These are phyloP conservation scores for Apiotrichum laibachii DNA, from an alignment of 1,284 basidiomycete species.

Conservation along the genomic window DNA sequence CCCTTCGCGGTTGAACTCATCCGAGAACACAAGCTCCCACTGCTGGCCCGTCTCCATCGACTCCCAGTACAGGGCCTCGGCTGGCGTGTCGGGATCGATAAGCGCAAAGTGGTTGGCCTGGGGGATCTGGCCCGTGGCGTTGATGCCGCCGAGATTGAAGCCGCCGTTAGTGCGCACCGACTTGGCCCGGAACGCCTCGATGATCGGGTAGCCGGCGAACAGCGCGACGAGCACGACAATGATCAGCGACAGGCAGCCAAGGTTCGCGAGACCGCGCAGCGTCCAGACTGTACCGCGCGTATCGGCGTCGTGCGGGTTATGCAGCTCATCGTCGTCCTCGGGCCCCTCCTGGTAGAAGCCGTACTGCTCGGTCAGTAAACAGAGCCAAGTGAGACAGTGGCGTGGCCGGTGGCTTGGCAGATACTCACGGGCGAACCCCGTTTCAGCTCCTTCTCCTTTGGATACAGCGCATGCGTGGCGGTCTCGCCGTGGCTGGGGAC, in stretches of 20 bases:
- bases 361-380: too few species aligned
- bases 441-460: too few species aligned
- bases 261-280: constrained; percentile 10
- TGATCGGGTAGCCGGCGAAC: constrained; percentile 75
- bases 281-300: constrained; percentile 17
- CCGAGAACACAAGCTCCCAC: constrained; percentile 82
- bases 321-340: constrained; percentile 49
- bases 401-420: too few species aligned
- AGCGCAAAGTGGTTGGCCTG: constrained; percentile 47
- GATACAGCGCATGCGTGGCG: too few species aligned
- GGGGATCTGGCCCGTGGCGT: constrained; percentile 56
- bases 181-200: constrained; percentile 54
- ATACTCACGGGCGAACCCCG: too few species aligned
- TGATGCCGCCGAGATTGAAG: constrained; percentile 75
- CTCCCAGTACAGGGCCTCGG: constrained; percentile 56
- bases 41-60: constrained; percentile 66
- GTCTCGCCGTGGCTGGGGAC: too few species aligned
- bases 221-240: constrained; percentile 56
- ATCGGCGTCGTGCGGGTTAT: constrained; percentile 36
- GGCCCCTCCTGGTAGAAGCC: constrained; percentile 19
- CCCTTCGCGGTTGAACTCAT: constrained; percentile 83
- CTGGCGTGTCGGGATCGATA: constrained; percentile 69
- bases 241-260: constrained; percentile 57
- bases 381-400: too few species aligned
- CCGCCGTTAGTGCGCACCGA: constrained; percentile 27